Percentiles rank a stretch among this genome's conserved stretches.
phyloP scores from a whole-genome alignment of 2,329 filamentous ascomycete genomes.

The Knoxdaviesia capensis region DNA sequence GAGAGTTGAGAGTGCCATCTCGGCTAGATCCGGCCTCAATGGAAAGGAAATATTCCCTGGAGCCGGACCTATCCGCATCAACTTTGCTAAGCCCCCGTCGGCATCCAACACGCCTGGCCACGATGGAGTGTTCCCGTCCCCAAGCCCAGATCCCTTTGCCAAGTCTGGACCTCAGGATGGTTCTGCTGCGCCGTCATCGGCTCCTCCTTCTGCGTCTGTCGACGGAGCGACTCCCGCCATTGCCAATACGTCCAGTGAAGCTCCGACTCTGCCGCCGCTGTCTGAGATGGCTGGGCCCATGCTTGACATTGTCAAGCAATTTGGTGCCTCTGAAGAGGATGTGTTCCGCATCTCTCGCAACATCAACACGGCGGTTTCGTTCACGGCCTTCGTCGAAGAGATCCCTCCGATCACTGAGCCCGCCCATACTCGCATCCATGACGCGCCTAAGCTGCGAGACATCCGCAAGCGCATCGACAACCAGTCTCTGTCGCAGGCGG shows the following conservation, averaged over 20 bases:
- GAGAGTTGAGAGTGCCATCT: conserved; percentile 70
- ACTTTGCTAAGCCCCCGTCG: conserved; percentile 90
- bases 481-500: conserved; percentile 61
- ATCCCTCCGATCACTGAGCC: conserved; percentile 81
- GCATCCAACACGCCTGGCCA: conserved; percentile 76
- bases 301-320: conserved; percentile 65
- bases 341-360: conserved; percentile 48
- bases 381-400: conserved; percentile 53
- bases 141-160: conserved; percentile 69
- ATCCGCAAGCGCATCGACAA: conserved; percentile 97
- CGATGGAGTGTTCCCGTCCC: conserved; percentile 72
- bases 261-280: conserved; percentile 35
- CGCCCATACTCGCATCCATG: conserved; percentile 71
- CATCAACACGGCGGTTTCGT: conserved; percentile 61
- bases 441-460: conserved; percentile 84
- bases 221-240: not conserved
- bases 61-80: conserved; percentile 83
- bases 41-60: conserved; percentile 97
- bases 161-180: conserved; percentile 27
- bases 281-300: conserved; percentile 68
- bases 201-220: conserved; percentile 1
- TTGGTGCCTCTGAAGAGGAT: conserved; percentile 71
- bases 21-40: conserved; percentile 73
- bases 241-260: not conserved
- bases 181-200: conserved; percentile 19